Conservation (phyloP, 2,329 filamentous ascomycete genomes). For the Sporothrix globosa region DNA sequence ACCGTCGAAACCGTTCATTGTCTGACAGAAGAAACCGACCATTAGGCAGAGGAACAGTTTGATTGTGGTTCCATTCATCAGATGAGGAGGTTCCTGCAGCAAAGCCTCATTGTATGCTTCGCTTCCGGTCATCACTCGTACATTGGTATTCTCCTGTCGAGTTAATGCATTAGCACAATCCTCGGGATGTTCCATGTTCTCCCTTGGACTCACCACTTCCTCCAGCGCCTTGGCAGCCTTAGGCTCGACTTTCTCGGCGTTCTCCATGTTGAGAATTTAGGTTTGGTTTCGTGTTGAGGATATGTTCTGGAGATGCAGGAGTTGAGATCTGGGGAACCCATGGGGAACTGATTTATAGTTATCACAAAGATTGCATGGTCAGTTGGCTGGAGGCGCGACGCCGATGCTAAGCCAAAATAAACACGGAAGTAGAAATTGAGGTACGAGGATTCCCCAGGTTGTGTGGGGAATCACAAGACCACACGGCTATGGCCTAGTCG, state of each 20-base stretch:
- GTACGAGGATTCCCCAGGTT: background rate
- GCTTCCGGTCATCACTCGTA: constrained; percentile 11
- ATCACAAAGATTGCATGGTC: background rate
- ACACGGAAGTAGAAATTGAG: constrained; percentile 10
- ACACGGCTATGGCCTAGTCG: background rate
- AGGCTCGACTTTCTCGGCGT: constrained; percentile 9
- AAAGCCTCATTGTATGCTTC: constrained; percentile 16
- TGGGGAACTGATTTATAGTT: constrained; percentile 17
- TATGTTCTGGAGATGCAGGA: constrained; percentile 9
- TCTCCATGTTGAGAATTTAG: constrained; percentile 3
- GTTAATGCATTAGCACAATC: constrained; percentile 1
- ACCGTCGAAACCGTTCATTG: constrained; percentile 14
- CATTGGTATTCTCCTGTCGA: constrained; percentile 4
- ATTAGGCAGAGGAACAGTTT: constrained; percentile 14
- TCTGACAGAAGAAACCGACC: constrained; percentile 19
- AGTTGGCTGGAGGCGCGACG: background rate
- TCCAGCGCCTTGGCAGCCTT: constrained; percentile 2
- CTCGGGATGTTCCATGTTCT: background rate
- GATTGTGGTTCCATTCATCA: background rate
- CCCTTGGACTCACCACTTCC: constrained; percentile 12
- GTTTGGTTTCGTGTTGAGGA: background rate
- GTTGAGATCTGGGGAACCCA: constrained; percentile 16
- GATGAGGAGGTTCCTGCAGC: background rate
- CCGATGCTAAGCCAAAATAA: constrained; percentile 8
- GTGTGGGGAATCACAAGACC: constrained; percentile 12